These are phyloP conservation scores for Aspergillus baeticus DNA, from an alignment of 495 filamentous ascomycete genomes.

Conservation along the genomic window DNA sequence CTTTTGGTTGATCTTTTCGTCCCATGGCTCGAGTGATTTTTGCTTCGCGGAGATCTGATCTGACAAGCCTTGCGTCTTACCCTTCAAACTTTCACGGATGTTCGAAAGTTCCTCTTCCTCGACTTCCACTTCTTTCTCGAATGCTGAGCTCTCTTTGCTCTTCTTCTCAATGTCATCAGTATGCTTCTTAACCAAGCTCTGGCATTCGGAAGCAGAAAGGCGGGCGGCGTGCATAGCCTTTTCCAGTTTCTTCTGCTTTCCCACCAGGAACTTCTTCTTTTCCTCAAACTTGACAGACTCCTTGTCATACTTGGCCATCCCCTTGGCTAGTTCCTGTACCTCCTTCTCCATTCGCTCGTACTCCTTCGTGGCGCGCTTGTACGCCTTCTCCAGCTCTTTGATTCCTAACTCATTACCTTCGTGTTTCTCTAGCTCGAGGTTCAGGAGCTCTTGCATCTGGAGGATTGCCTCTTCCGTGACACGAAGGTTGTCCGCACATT, in stretches of 20 bases:
- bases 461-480: conserved; percentile 87
- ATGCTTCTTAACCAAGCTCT: conserved; percentile 74
- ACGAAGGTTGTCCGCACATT: conserved; percentile 81
- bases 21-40: conserved; percentile 94
- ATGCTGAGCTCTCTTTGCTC: conserved; percentile 61
- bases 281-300: conserved; percentile 97
- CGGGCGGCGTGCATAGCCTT: conserved; percentile 75
- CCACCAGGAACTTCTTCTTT: conserved; percentile 86
- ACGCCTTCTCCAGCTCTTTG: conserved; percentile 81
- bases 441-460: conserved; percentile 85
- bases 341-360: conserved; percentile 80
- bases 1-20: conserved; percentile 93
- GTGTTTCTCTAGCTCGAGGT: conserved; percentile 88
- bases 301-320: conserved; percentile 90
- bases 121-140: conserved; percentile 69
- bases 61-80: conserved; percentile 91
- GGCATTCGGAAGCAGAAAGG: conserved; percentile 69
- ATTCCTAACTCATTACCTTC: conserved; percentile 88
- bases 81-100: conserved; percentile 83
- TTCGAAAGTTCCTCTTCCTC: conserved; percentile 79
- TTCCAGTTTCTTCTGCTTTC: conserved; percentile 93
- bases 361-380: conserved; percentile 77
- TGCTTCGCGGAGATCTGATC: conserved; percentile 91
- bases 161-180: conserved; percentile 74
- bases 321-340: conserved; percentile 75